Evolutionary conservation across 768 basidiomycete genomes (phyloP).

Genomic region (Tylopilus sp.): DNA sequence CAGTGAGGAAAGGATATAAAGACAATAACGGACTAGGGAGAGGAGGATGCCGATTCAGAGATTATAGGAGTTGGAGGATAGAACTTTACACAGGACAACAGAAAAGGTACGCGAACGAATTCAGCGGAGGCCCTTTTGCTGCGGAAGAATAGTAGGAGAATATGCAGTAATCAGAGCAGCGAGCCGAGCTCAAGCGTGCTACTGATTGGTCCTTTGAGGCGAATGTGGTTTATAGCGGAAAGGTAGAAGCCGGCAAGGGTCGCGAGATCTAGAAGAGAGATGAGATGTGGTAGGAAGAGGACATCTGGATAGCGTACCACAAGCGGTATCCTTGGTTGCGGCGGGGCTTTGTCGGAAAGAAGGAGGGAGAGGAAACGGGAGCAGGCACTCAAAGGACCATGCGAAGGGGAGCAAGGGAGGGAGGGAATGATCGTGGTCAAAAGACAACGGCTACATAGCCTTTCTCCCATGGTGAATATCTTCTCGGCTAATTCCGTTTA

Average conservation of each 20-base stretch:
- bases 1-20: conserved; percentile 9
- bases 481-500: conserved; percentile 27
- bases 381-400: conserved; percentile 35
- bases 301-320: conserved; percentile 32
- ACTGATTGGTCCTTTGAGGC: conserved; percentile 39
- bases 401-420: conserved; percentile 27
- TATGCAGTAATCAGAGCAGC: conserved; percentile 40
- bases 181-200: conserved; percentile 72
- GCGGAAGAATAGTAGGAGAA: conserved; percentile 2
- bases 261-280: conserved; percentile 66
- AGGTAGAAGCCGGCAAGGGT: conserved; percentile 85
- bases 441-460: conserved; percentile 31
- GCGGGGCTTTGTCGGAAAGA: conserved; percentile 41
- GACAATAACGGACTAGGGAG: conserved; percentile 6
- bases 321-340: conserved; percentile 53
- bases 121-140: conserved; percentile 41
- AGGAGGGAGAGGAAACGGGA: conserved; percentile 27
- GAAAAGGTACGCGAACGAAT: conserved; percentile 42
- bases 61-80: conserved; percentile 18
- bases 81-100: conserved; percentile 24
- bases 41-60: neutral
- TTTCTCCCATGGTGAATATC: conserved; percentile 17
- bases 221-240: conserved; percentile 39
- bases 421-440: conserved; percentile 25
- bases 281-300: neutral